Evolutionary conservation across 768 basidiomycete genomes (phyloP).

Genomic region (Phaeotremella fagi): DNA sequence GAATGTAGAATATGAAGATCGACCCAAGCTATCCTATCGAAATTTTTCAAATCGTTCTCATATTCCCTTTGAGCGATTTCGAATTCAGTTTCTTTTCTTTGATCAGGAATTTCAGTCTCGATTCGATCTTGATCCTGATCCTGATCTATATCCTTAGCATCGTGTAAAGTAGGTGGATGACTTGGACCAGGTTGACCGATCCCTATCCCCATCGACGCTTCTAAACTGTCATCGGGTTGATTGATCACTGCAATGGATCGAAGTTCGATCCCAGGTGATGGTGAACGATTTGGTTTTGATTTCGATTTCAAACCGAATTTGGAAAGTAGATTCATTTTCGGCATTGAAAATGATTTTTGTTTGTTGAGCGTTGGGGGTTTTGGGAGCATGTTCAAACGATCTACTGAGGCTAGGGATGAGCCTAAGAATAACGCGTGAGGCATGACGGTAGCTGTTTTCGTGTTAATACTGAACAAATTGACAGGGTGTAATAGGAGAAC

Average conservation of each 20-base stretch:
- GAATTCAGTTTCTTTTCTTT: slow-evolving; percentile 10
- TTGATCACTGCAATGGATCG: no score
- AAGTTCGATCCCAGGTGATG: no score
- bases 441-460: slow-evolving; percentile 79
- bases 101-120: no score
- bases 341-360: slow-evolving; percentile 12
- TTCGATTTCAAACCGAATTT: not conserved
- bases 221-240: not conserved
- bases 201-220: not conserved
- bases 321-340: slow-evolving; percentile 10
- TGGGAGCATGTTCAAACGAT: slow-evolving; percentile 55
- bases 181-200: not conserved
- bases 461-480: not conserved
- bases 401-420: slow-evolving; percentile 76
- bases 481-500: not conserved
- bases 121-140: not conserved
- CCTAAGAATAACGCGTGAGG: slow-evolving; percentile 89
- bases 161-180: not conserved
- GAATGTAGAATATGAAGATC: slow-evolving; percentile 45
- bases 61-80: slow-evolving; percentile 26
- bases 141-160: not conserved
- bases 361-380: slow-evolving; percentile 13
- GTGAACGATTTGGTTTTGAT: slow-evolving; percentile 1
- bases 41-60: slow-evolving; percentile 33
- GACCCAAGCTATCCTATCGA: slow-evolving; percentile 46